Base-by-base conservation (phyloP, 1,284 basidiomycete species). In the Melampsora larici-populina region DNA sequence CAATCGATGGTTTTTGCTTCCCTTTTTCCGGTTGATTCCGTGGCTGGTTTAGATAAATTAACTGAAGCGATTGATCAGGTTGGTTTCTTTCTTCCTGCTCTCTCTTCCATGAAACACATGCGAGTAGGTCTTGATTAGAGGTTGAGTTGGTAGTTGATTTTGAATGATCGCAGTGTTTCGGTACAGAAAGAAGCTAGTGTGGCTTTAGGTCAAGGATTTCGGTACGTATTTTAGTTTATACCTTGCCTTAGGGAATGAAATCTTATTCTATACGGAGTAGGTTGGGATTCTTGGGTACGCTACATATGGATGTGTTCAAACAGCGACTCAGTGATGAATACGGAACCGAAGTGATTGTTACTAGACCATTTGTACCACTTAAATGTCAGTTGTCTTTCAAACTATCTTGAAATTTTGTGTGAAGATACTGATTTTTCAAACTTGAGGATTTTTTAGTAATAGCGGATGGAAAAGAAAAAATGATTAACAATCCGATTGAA, bases 1-100 rank as follows among this genome's bases (percentile, higher is more conserved):
- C 94, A 96, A 85, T 91, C 95, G 0, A 99, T 98, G 94, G 94
- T 98, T 21, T 99, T 91, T 82, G 95, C 97, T 1, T 96, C 97
- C 48, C 88, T 98, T 67, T 99, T 94, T 83, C 97, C 97, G 0
- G 88, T 97, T 62, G 94, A 99, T 79, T 91, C 89, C 70, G 91
- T 88, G 72, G 94, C 98, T 81, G 55, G 55, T n/a, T 99, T 97
- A 82, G 87, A n/a, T n/a, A n/a, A n/a, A n/a, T n/a, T n/a, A n/a
- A n/a, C n/a, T n/a, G n/a, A n/a, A n/a, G n/a, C n/a, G 89, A 93
- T 99, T 79, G 92, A 91, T 82, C 86, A 94, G 81, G 94, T 95
- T 82, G 78, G 88, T 83, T 24, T 40, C 2, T 24, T 21, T 21
- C 9, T 62, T 9, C 26, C 3, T 55, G 13, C 75, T 17, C 58